Evolutionary conservation across 2,329 filamentous ascomycete species (phyloP).

Genomic region (Fusarium redolens): DNA sequence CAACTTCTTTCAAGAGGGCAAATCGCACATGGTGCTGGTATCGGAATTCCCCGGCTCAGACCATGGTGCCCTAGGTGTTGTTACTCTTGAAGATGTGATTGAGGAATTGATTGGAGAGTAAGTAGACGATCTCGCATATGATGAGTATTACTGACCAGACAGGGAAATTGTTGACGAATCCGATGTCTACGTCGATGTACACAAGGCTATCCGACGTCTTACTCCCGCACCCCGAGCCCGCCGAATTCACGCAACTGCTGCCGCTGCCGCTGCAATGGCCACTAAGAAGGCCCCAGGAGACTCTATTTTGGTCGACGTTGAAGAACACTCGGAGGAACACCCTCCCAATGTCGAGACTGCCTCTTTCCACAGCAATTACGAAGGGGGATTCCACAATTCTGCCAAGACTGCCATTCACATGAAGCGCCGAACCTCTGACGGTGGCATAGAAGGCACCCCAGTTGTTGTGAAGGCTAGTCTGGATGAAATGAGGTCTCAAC

Average conservation of each 20-base stretch:
- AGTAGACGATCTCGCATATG: constrained; percentile 51
- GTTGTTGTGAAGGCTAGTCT: constrained; percentile 70
- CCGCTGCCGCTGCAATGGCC: constrained; percentile 46
- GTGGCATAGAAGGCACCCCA: constrained; percentile 58
- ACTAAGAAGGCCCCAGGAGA: constrained; percentile 48
- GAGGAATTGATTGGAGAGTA: constrained; percentile 98
- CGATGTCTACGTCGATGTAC: constrained; percentile 97
- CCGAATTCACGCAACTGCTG: constrained; percentile 55
- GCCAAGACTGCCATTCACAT: constrained; percentile 68
- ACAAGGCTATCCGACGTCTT: constrained; percentile 94
- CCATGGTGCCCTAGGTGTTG: constrained; percentile 89
- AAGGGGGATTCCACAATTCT: constrained; percentile 55
- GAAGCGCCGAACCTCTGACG: constrained; percentile 69
- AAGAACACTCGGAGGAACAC: constrained; percentile 53
- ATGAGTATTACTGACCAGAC: constrained; percentile 29
- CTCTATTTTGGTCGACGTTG: constrained; percentile 53
- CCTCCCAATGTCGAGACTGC: constrained; percentile 44
- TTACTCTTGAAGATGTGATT: constrained; percentile 97
- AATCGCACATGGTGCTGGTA: constrained; percentile 98
- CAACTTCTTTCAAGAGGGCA: constrained; percentile 99
- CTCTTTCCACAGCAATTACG: constrained; percentile 55
- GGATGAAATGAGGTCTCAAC: constrained; percentile 71
- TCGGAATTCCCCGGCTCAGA: constrained; percentile 92
- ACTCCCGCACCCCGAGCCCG: constrained; percentile 84
- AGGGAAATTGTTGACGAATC: constrained; percentile 99